Percentiles rank a stretch among this genome's conserved stretches.
Evolutionary conservation across 352 stramenopile genomes (phyloP).

Genomic region (Phytopythium sindhum): DNA sequence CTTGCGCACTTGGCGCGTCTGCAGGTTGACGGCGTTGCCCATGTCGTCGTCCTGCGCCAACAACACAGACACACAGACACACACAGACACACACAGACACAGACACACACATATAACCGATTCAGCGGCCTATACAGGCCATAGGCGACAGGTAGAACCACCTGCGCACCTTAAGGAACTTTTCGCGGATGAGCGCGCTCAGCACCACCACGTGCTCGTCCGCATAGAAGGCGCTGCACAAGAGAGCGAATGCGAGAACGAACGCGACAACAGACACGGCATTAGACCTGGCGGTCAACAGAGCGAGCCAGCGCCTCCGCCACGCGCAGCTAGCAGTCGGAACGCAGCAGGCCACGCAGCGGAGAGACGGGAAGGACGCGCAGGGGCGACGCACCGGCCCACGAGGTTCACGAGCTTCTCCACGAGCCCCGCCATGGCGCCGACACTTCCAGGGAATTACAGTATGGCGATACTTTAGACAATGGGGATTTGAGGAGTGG

Average conservation of each 20-base stretch:
- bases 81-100: too few relatives aligned
- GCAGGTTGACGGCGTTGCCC: slow-evolving; percentile 83
- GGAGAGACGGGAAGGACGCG: neutral
- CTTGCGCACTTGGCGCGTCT: slow-evolving; percentile 86
- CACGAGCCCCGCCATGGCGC: slow-evolving; percentile 71
- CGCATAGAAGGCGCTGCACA: slow-evolving; percentile 78
- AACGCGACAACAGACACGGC: neutral
- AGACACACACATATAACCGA: too few relatives aligned
- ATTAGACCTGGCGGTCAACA: neutral
- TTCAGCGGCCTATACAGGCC: too few relatives aligned
- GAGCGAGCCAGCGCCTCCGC: neutral
- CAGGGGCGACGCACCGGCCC: slow-evolving; percentile 40
- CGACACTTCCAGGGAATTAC: too few relatives aligned
- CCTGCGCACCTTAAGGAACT: slow-evolving; percentile 76
- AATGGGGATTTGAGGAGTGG: too few relatives aligned
- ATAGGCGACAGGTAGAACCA: neutral
- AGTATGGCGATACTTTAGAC: too few relatives aligned
- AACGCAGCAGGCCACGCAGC: too few relatives aligned
- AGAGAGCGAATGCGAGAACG: neutral
- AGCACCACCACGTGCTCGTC: slow-evolving; percentile 88
- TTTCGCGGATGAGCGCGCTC: slow-evolving; percentile 79
- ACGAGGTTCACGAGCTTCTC: slow-evolving; percentile 87
- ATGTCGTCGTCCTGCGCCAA: slow-evolving; percentile 84
- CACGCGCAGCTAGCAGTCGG: too few relatives aligned
- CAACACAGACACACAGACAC: neutral